Evolutionary conservation across 129 eudicot genomes (phyloP).

Genomic region (Artemisia annua): DNA sequence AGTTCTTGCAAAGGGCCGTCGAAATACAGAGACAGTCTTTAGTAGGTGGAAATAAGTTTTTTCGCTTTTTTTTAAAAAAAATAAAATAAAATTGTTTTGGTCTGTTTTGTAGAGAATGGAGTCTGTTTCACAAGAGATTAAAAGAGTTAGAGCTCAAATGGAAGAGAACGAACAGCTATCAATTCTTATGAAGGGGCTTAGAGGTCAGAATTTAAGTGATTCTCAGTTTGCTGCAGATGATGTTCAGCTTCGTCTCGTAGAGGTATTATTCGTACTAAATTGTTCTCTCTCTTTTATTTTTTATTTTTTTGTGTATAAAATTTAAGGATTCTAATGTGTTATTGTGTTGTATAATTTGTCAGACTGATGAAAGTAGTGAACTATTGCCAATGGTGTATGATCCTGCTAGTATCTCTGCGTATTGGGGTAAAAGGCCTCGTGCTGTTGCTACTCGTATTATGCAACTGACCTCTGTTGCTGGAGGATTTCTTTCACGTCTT

Average conservation of each 20-base stretch:
- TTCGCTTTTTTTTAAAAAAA: constrained; percentile 16
- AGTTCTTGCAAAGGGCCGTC: no score
- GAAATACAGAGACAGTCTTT: neutral
- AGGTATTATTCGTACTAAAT: constrained; percentile 45
- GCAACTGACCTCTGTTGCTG: constrained; percentile 92
- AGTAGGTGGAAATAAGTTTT: neutral
- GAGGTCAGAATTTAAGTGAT: constrained; percentile 93
- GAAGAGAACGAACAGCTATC: constrained; percentile 95
- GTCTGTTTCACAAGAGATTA: constrained; percentile 88
- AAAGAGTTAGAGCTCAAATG: constrained; percentile 99
- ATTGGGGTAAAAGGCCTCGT: constrained; percentile 98
- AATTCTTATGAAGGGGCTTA: constrained; percentile 88
- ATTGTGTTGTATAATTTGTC: constrained; percentile 24
- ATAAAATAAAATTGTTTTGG: constrained; percentile 12
- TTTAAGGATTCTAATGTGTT: constrained; percentile 4
- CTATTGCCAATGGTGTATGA: constrained; percentile 83
- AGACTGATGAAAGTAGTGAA: constrained; percentile 96
- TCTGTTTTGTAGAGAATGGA: constrained; percentile 68
- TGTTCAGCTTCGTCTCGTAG: constrained; percentile 85
- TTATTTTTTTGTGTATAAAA: neutral
- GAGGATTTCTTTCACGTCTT: constrained; percentile 95
- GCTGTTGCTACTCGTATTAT: constrained; percentile 90
- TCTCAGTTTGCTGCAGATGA: constrained; percentile 82
- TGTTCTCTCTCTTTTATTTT: neutral
- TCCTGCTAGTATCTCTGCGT: constrained; percentile 82